Evolutionary conservation across 192 early-diverging fungal species (phyloP), one percentile per base, ranked within the genome.

Genomic region (Phycomyces blakesleeanus): DNA sequence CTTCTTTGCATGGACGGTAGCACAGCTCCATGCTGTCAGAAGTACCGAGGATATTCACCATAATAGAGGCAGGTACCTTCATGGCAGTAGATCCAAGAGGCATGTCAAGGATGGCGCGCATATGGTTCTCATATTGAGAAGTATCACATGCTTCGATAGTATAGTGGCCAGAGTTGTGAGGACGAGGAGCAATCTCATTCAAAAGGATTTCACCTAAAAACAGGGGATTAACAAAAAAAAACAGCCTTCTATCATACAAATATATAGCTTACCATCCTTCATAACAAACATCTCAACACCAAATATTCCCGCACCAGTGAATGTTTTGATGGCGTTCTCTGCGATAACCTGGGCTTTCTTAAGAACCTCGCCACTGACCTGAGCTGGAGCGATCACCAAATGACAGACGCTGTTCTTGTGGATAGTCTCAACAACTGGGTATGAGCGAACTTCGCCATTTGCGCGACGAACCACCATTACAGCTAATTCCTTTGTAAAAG

Each of bases 141-240:
- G 97, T 99, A 67, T 91, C 78, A 72, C 94, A 98, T 0, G 96
- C 95, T 67, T 99, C 97, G 65, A 93, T 96, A 9, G 97, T 98
- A 72, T 97, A 98, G 72, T 99, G 97, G 69, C 97, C 97, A 57
- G 95, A 97, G 78, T 99, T 99, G 79, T 99, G 97, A 22, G 97
- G 96, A 8, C 97, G 89, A 39, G 97, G 97, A 14, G 97, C 97
- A 66, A 99, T 96, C 77, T 99, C 97, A 74, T 99, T 99, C 67
- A 99, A 77, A 20, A 93, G 72, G 55, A 99, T 87, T 5, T 83
- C 76, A 41, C 83, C 89, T 90, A 62, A 26, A 15, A 18, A 26
- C n/a, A 20, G 8, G 14, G 26, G 21, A n/a, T 34, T 27, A 47
- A 14, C 26, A 0, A 38, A 38, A 16, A 12, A n/a, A n/a, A n/a